Evolutionary conservation across 805 yeast genomes (phyloP).

Genomic region (Teunomyces cretensis): DNA sequence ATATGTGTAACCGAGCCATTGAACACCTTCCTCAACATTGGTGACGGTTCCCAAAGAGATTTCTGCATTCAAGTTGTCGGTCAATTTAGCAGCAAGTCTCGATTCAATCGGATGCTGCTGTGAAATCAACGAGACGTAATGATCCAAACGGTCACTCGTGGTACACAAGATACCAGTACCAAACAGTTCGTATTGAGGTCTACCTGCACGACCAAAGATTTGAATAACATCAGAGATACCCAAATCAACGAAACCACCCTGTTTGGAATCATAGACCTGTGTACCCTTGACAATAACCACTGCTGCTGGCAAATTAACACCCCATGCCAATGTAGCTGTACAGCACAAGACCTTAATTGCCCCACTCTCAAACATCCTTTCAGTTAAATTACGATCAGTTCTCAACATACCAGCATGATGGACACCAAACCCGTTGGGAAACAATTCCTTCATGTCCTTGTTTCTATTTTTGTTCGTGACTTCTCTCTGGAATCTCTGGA

Average conservation of each 20-base stretch:
- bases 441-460: slow-evolving; percentile 78
- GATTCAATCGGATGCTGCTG: slow-evolving; percentile 98
- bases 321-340: slow-evolving; percentile 99
- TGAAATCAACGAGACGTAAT: slow-evolving; percentile 81
- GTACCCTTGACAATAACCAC: slow-evolving; percentile 97
- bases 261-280: slow-evolving; percentile 89
- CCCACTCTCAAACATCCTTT: slow-evolving; percentile 81
- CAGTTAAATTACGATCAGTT: slow-evolving; percentile 85
- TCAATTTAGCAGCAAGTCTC: slow-evolving; percentile 68
- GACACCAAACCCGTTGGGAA: slow-evolving; percentile 79
- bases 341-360: slow-evolving; percentile 87
- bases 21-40: slow-evolving; percentile 88
- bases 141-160: slow-evolving; percentile 75
- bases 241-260: slow-evolving; percentile 90
- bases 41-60: slow-evolving; percentile 94
- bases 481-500: slow-evolving; percentile 57
- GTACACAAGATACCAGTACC: slow-evolving; percentile 95
- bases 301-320: slow-evolving; percentile 97
- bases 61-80: slow-evolving; percentile 94
- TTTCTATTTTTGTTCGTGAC: slow-evolving; percentile 65
- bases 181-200: slow-evolving; percentile 90
- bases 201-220: slow-evolving; percentile 98
- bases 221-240: slow-evolving; percentile 97
- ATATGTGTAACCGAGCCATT: slow-evolving; percentile 98
- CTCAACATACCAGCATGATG: slow-evolving; percentile 98